phyloP scores from a whole-genome alignment of 371 early-diverging fungal species.

The Mortierella sp. region DNA sequence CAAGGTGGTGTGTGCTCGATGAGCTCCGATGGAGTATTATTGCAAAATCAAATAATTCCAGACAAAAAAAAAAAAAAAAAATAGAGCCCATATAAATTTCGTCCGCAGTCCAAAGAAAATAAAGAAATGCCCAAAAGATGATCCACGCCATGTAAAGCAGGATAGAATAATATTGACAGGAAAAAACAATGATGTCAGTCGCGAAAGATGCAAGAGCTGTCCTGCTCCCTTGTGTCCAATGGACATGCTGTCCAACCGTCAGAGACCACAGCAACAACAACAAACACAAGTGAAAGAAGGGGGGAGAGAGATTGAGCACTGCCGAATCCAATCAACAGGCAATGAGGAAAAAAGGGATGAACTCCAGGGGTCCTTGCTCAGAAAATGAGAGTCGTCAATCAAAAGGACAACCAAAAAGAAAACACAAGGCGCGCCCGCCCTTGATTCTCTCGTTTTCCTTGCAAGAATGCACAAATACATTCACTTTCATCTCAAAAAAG shows the following conservation, averaged over 20 bases:
- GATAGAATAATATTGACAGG: too few relatives aligned
- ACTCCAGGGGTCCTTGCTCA: slow-evolving; percentile 7
- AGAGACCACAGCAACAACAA: slow-evolving; percentile 4
- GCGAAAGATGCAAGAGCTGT: background rate
- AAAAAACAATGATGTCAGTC: slow-evolving; percentile 1
- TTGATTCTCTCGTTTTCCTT: background rate
- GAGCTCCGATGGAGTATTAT: background rate
- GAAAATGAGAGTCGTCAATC: background rate
- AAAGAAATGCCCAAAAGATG: background rate
- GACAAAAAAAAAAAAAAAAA: too few relatives aligned
- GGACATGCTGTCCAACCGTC: background rate
- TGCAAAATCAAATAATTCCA: background rate
- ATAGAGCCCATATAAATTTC: slow-evolving; percentile 1
- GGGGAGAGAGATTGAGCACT: background rate
- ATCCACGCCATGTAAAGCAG: background rate
- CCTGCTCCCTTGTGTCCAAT: background rate
- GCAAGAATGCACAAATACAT: background rate
- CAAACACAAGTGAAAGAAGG: background rate
- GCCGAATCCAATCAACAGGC: background rate
- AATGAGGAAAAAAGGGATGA: background rate
- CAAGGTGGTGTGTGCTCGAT: background rate
- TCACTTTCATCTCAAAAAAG: background rate
- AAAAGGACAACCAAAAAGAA: background rate
- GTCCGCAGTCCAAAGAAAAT: background rate
- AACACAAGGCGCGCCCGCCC: background rate